Evolutionary conservation across 257 asterid species (phyloP), one percentile per base, ranked within the genome.

Genomic region (Coffea canephora): DNA sequence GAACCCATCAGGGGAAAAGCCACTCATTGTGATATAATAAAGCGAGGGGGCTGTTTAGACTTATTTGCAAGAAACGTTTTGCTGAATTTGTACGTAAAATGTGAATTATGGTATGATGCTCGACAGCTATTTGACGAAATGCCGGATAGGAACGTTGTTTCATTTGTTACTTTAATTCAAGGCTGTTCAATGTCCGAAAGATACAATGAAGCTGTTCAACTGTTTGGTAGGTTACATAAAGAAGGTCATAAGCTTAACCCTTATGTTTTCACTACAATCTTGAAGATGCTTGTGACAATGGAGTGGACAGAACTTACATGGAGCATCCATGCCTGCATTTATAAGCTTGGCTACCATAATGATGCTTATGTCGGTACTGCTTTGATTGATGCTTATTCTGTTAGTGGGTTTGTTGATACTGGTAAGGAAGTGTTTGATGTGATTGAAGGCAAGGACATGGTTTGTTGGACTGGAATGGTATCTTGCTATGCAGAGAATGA

Each of bases 391-490:
- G 90, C 93, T 83, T 95, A 90, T 89, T 91, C 97, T 18, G 83
- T 88, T 83, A 90, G 80, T 75, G 96, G 98, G 45, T 82, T 77
- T 55, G 90, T 90, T 75, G 77, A 80, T 55, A 82, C 59, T 74
- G 95, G 98, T 52, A 85, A 85, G 83, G 81, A 85, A 79, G 93
- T 91, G 73, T 95, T 95, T 74, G 78, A 86, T 75, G 93, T 85
- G 72, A 83, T 93, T 84, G 69, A 86, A 52, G 77, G 61, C 46
- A 92, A 83, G 87, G 98, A 95, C 84, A 91, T 95, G 95, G 95
- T 95, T 73, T 88, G 89, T 48, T 93, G 98, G 98, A 89, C 97
- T 0, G 98, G 98, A 62, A 91, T 95, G 96, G 90, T 91, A 67
- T 85, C 93, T 80, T 91, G 98, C 75, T 90, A 86, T 82, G 93